Evolutionary conservation across 495 filamentous ascomycete genomes (phyloP), one percentile per base, ranked within the genome.

Genomic region (Lasiosphaeria hispida): DNA sequence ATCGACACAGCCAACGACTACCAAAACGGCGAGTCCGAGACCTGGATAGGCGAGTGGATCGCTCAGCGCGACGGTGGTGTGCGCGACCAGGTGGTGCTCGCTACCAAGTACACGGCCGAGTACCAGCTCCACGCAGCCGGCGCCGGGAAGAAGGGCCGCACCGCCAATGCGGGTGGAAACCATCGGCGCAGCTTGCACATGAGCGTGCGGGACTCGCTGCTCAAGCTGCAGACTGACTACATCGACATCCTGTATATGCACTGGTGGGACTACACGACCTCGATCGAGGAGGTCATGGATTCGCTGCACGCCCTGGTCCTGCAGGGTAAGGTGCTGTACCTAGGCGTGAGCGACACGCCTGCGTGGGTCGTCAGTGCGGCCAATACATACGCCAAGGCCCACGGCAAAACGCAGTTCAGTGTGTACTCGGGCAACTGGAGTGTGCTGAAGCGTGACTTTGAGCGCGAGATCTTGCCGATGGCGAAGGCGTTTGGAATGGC

Each of bases 401-500:
- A 90, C 60, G 79, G 81, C n/a, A 69, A 87, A 0, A 77, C 80
- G 23, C 84, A 77, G 39, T 90, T 90, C 70, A 74, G 72, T 23
- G 83, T 89, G 9, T 90, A 88, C 69, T 84, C 88, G 64, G 87
- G 87, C 15, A 72, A 71, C 15, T 89, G 85, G 84, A 80, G 71
- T 18, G 85, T 83, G 8, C 76, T 78, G 0, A 58, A 63, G 7
- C 80, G 87, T n/a, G 87, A 89, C 60, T 80, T 89, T 38, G 87
- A 90, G 69, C 74, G 87, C 15, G 87, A 90, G 1, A 87, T 89
- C 52, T 77, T 89, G 49, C 83, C 83, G 51, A 89, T 90, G 87
- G 72, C 66, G 53, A 66, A 70, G 8, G 78, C 72, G 10, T 77
- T 82, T 57, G 83, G 83, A 10, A 91, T 92, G 88, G 85, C 72